These are phyloP conservation scores for Ustilago hordei DNA, from an alignment of 1,284 basidiomycete species.

Conservation along the genomic window DNA sequence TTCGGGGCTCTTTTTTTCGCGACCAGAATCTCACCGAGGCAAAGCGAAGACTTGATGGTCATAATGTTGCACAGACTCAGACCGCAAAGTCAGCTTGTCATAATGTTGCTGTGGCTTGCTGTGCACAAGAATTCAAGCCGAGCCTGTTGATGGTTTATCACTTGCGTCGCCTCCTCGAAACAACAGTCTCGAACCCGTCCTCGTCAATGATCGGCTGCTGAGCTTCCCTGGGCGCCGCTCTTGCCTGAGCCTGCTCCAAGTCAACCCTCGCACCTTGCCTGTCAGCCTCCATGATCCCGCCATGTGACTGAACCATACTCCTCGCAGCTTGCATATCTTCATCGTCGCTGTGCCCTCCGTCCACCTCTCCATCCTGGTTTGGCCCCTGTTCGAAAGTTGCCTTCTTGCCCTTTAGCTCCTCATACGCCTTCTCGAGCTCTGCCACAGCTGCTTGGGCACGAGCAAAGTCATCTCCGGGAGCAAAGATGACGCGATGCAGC, in stretches of 20 bases:
- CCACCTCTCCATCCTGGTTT: slow-evolving; percentile 40
- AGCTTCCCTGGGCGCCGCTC: slow-evolving; percentile 13
- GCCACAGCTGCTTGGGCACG: slow-evolving; percentile 44
- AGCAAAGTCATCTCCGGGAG: slow-evolving; percentile 29
- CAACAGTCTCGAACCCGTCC: slow-evolving; percentile 66
- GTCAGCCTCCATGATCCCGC: slow-evolving; percentile 43
- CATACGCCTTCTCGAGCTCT: slow-evolving; percentile 53
- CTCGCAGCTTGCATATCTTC: slow-evolving; percentile 43
- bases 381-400: slow-evolving; percentile 26
- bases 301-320: slow-evolving; percentile 37
- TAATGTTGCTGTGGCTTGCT: background rate
- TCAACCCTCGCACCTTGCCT: slow-evolving; percentile 30
- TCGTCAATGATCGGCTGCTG: slow-evolving; percentile 58
- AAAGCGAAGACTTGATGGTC: too few species aligned
- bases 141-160: background rate
- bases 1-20: too few species aligned
- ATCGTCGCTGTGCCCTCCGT: slow-evolving; percentile 36
- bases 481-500: slow-evolving; percentile 56
- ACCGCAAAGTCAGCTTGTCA: background rate
- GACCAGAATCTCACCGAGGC: too few species aligned
- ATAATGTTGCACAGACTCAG: background rate
- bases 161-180: slow-evolving; percentile 52
- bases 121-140: too few species aligned
- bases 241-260: slow-evolving; percentile 32
- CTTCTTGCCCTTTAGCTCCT: slow-evolving; percentile 51